phyloP scores from a whole-genome alignment of 306 rosid species.

The Abrus precatorius region DNA sequence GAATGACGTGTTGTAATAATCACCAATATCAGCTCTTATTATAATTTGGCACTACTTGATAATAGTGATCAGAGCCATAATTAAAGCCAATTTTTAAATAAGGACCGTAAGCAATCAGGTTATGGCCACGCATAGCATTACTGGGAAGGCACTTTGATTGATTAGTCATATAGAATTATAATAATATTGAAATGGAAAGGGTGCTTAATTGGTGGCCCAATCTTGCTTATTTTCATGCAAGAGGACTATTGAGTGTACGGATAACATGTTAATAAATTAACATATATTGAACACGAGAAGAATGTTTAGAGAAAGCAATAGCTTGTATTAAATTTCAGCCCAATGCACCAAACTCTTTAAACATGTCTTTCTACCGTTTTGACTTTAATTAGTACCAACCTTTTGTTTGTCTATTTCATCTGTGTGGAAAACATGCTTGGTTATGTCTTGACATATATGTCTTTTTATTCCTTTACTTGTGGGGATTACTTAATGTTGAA shows the following conservation, averaged over 20 bases:
- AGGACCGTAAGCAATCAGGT: conserved; percentile 1
- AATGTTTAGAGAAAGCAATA: neutral
- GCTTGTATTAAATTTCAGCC: neutral
- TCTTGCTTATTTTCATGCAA: neutral
- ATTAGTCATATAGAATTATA: neutral
- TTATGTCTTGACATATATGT: neutral
- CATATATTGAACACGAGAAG: neutral
- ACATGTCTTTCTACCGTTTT: neutral
- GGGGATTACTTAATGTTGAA: neutral
- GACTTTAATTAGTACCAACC: neutral
- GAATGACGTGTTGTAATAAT: neutral
- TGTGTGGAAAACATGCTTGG: neutral
- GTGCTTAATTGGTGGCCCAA: neutral
- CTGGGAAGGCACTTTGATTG: neutral
- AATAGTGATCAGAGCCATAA: neutral
- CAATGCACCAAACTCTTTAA: neutral
- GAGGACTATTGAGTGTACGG: neutral
- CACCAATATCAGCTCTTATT: conserved; percentile 11
- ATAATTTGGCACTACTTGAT: neutral
- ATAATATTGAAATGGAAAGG: conserved; percentile 1
- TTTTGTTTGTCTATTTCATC: neutral
- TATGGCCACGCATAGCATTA: conserved; percentile 32
- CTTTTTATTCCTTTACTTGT: neutral
- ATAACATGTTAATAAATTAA: neutral
- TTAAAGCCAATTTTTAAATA: neutral